Conservation (phyloP, 1,284 basidiomycete species). For the Neolentinus lepideus region DNA sequence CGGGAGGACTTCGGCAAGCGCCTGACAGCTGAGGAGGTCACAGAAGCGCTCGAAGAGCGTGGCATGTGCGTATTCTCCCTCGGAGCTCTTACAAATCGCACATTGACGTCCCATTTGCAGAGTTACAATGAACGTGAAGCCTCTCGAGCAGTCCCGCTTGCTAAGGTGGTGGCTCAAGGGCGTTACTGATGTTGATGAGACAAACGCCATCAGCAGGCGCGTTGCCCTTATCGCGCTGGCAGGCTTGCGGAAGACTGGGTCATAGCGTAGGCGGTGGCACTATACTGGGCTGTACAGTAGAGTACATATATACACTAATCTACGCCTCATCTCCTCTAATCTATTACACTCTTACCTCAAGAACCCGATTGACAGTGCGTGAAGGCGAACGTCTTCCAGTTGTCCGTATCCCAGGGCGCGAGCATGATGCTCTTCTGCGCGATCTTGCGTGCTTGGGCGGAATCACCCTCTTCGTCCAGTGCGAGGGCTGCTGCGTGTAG, state of each 20-base stretch:
- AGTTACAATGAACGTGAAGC: conserved; percentile 28
- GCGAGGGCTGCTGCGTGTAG: conserved; percentile 34
- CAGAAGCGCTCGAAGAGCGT: conserved; percentile 61
- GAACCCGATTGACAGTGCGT: conserved; percentile 25
- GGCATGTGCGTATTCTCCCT: conserved; percentile 52
- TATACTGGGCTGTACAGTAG: conserved; percentile 1
- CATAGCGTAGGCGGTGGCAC: conserved; percentile 1
- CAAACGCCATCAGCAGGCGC: conserved; percentile 34
- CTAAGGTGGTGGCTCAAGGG: conserved; percentile 58
- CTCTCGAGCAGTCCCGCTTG: conserved; percentile 35
- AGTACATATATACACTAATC: not conserved
- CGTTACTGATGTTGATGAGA: conserved; percentile 20
- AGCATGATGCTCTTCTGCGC: conserved; percentile 67
- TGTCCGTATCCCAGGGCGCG: conserved; percentile 48
- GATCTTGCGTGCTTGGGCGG: conserved; percentile 27
- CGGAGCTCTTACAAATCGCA: not conserved
- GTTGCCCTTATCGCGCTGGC: conserved; percentile 27
- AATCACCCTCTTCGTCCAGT: conserved; percentile 19
- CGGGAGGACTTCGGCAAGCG: conserved; percentile 37
- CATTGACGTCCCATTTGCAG: conserved; percentile 17
- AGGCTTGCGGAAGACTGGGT: conserved; percentile 14
- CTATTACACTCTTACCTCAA: not conserved
- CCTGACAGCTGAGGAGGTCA: conserved; percentile 46
- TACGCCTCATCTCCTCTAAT: not conserved
- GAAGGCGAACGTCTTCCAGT: conserved; percentile 58